Percentiles rank a stretch among this genome's conserved stretches.
Evolutionary conservation across 805 yeast species (phyloP).

Genomic region (Kuraishia molischiana): DNA sequence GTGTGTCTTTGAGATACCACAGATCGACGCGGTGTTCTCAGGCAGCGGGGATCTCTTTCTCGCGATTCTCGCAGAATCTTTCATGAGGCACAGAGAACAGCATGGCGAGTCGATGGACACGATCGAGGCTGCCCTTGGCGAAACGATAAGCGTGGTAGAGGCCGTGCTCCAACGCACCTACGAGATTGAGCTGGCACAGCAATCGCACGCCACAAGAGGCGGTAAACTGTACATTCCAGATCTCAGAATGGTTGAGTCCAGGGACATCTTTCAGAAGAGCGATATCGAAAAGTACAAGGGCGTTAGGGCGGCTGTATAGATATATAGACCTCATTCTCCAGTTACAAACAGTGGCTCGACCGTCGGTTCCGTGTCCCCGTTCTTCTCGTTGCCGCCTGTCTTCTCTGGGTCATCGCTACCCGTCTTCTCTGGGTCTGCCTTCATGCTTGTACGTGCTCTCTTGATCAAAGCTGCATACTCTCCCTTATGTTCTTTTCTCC

Average conservation of each 20-base stretch:
- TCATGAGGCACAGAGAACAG: conserved; percentile 19
- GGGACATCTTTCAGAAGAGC: conserved; percentile 14
- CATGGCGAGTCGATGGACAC: conserved; percentile 6
- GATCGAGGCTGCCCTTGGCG: conserved; percentile 24
- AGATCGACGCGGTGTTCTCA: conserved; percentile 51
- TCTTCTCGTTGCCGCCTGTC: no score
- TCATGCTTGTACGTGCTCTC: conserved; percentile 13
- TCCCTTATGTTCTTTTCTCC: conserved; percentile 14
- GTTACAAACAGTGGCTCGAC: background rate
- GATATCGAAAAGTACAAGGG: background rate
- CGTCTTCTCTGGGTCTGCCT: no score
- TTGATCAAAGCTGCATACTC: conserved; percentile 15
- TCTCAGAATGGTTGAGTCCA: conserved; percentile 33
- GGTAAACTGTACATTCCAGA: conserved; percentile 27
- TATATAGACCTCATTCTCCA: background rate
- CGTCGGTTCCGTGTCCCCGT: no score
- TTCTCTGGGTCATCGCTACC: no score
- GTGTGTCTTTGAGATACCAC: conserved; percentile 31
- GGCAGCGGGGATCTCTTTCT: conserved; percentile 73
- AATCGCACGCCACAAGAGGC: background rate
- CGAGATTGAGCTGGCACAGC: conserved; percentile 9
- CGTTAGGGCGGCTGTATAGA: background rate
- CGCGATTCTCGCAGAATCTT: conserved; percentile 46
- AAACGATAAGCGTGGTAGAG: conserved; percentile 29
- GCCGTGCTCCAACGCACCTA: conserved; percentile 31